Evolutionary conservation across 139 green algal species (phyloP), one percentile per base, ranked within the genome.

Genomic region (Chlorella vulgaris): DNA sequence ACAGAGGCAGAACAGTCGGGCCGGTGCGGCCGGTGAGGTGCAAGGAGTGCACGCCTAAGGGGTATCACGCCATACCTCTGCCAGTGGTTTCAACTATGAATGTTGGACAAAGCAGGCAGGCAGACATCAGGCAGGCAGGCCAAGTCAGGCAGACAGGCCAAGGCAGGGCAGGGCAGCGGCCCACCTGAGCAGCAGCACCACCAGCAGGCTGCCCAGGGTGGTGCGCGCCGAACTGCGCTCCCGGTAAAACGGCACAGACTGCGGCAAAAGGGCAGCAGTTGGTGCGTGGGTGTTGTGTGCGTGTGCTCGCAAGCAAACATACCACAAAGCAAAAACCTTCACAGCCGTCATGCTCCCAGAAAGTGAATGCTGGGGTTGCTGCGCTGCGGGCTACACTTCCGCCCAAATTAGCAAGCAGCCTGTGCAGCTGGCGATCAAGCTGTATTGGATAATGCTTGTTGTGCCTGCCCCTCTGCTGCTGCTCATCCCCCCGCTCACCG

Each of bases 141-240:
- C 47, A 24, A 58, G 47, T 10, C 47, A 58, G 47, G 47, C 18
- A n/a, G 55, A 21, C 5, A 65, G 15, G 18, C 55, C 22, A 8
- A 29, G 55, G 55, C 18, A 21, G 5, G 21, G 55, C 55, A 28
- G 94, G 94, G 85, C 89, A 89, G 62, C 92, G 86, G 90, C 90
- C 31, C 86, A 93, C 31, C 93, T 80, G 51, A 97, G 88, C 77
- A 98, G 89, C 60, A 97, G 79, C 26, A 95, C 58, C 29, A 93
- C 84, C 82, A 96, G 88, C 70, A 98, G 88, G 60, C 83, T 92
- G 26, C 93, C 94, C 38, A 97, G 79, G 18, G 87, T 90, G 68
- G 86, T 93, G 38, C 84, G 87, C 4, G 83, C 76, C 36, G 94
- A 74, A 31, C 86, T 39, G 47, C 93, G 87, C 85, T 97, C 93